A percentile compares a stretch with the other conserved stretches of the same genome.
phyloP scores from a whole-genome alignment of 257 asterid genomes.

The Primulina tabacum region DNA sequence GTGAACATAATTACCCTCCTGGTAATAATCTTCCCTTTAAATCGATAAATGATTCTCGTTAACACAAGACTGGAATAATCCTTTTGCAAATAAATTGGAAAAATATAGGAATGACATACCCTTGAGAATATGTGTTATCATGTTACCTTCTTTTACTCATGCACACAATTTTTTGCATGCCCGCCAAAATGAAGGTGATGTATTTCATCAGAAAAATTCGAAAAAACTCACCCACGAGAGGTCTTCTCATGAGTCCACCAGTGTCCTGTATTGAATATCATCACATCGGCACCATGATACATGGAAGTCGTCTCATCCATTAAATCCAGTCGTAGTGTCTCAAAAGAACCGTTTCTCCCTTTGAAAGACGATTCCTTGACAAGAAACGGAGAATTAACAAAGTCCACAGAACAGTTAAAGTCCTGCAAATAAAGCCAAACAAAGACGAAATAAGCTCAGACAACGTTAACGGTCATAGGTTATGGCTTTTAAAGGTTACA shows the following conservation, averaged over 20 bases:
- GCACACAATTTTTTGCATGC: background rate
- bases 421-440: constrained; percentile 52
- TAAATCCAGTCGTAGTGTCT: constrained; percentile 77
- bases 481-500: constrained; percentile 1
- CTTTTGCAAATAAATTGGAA: background rate
- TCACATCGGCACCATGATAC: constrained; percentile 88
- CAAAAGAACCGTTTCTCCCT: constrained; percentile 62
- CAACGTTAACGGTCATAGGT: background rate
- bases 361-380: constrained; percentile 57
- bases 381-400: constrained; percentile 84
- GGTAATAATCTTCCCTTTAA: constrained; percentile 83
- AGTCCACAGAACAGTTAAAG: constrained; percentile 78
- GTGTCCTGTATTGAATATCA: constrained; percentile 88
- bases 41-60: background rate
- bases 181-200: background rate
- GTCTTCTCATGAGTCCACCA: constrained; percentile 99
- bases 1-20: constrained; percentile 78
- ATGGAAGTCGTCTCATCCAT: constrained; percentile 73
- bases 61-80: background rate
- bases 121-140: background rate
- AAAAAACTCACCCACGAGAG: constrained; percentile 67
- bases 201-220: background rate
- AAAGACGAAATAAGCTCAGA: constrained; percentile 13
- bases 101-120: background rate
- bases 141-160: background rate